A percentile compares a stretch with the other conserved stretches of the same genome.
Evolutionary conservation across 257 asterid genomes (phyloP).

Genomic region (Jacaranda mimosifolia): DNA sequence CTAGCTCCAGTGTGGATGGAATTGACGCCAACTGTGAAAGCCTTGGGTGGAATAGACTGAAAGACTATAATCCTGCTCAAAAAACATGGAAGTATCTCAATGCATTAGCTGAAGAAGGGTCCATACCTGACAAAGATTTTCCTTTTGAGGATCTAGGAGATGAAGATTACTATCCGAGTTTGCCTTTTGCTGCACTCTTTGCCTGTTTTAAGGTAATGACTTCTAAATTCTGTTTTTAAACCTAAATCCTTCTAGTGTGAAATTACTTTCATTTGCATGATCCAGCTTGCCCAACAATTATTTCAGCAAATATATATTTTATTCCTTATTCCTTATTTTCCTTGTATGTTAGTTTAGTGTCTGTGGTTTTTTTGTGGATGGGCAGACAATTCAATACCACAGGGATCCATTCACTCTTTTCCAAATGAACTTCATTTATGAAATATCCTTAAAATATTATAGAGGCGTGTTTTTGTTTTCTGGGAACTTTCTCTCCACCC

Average conservation of each 20-base stretch:
- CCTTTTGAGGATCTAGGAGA: slow-evolving; percentile 78
- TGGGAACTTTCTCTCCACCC: neutral
- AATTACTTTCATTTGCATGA: slow-evolving; percentile 23
- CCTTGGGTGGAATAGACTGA: slow-evolving; percentile 81
- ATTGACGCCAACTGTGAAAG: slow-evolving; percentile 75
- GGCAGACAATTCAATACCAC: neutral
- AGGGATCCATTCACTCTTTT: neutral
- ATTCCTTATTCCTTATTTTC: neutral
- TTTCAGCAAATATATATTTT: neutral
- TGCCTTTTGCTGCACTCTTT: slow-evolving; percentile 96
- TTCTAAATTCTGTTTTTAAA: slow-evolving; percentile 21
- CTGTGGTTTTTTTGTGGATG: neutral
- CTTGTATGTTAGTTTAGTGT: neutral
- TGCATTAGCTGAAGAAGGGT: slow-evolving; percentile 54
- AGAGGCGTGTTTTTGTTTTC: neutral
- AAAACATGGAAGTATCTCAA: slow-evolving; percentile 81
- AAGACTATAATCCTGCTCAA: slow-evolving; percentile 69
- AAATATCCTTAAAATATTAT: neutral
- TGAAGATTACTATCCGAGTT: slow-evolving; percentile 88
- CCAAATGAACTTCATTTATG: slow-evolving; percentile 7
- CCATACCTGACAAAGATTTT: slow-evolving; percentile 62
- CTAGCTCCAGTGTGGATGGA: slow-evolving; percentile 77
- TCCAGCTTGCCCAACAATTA: slow-evolving; percentile 20
- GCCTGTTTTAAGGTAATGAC: slow-evolving; percentile 85
- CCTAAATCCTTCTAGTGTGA: slow-evolving; percentile 19